A percentile compares a stretch with the other conserved stretches of the same genome.
These are phyloP conservation scores for Barbarea vulgaris DNA, from an alignment of 345 rosid genomes.

Conservation along the genomic window DNA sequence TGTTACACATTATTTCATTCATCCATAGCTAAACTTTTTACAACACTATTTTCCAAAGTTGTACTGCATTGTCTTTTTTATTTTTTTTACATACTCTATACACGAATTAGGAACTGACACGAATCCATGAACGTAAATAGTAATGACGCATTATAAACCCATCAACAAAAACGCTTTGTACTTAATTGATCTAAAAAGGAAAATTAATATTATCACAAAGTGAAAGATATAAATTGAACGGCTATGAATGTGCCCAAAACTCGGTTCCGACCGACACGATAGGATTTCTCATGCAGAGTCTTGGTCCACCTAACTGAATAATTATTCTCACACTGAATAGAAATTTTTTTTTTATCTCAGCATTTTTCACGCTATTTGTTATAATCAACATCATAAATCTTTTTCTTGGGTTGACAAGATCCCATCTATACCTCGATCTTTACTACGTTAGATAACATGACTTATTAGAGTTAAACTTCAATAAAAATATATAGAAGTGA, in stretches of 20 bases:
- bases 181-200: not conserved
- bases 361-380: no score
- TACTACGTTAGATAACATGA: no score
- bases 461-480: no score
- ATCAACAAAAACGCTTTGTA: not conserved
- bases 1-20: not conserved
- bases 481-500: no score
- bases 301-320: not conserved
- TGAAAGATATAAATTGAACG: not conserved
- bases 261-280: slow-evolving; percentile 28
- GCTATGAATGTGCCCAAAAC: slow-evolving; percentile 14
- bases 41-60: not conserved
- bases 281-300: slow-evolving; percentile 19
- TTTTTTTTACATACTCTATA: not conserved
- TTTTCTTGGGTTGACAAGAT: no score
- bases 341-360: no score
- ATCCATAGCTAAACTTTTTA: not conserved
- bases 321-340: no score
- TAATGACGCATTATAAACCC: slow-evolving; percentile 13
- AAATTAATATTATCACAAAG: not conserved
- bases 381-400: no score
- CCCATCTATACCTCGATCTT: no score
- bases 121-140: not conserved
- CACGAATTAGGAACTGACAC: slow-evolving; percentile 16
- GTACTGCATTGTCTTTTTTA: not conserved